Evolutionary conservation across 805 yeast genomes (phyloP), one percentile per base, ranked within the genome.

Genomic region (Saccharomycopsis olivae): DNA sequence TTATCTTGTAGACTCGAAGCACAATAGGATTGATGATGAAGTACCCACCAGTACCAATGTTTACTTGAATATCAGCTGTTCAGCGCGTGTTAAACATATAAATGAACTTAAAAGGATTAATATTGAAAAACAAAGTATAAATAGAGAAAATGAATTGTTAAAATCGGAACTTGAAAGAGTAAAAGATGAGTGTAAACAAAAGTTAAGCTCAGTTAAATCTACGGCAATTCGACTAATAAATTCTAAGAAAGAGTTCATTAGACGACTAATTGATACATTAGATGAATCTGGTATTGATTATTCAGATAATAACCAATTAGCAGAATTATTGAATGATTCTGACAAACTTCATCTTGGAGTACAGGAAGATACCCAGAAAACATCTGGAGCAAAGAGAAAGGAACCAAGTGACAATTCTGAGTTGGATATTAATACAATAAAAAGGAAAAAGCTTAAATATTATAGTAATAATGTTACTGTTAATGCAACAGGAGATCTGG

Each of bases 211-310:
- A 30, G 41, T 42, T 39, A 35, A 46, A 40, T 41, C 39, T 31
- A 40, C 41, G 30, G 39, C 37, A 14, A 14, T 38, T 9, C 29
- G 42, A 21, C 33, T 40, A 13, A 50, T 51, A 31, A 48, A 52
- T 24, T 46, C 47, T 11, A 44, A 47, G 11, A 50, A 54, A 19
- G 35, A 50, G 38, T 43, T 42, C 10, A 48, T 52, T 36, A 39
- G 47, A 24, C 33, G 31, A 25, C 30, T 53, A 24, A 46, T 51
- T 10, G 44, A 42, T n/a, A 44, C 39, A 16, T 31, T 51, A 15
- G 29, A 25, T 14, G 30, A 20, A 5, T 32, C 17, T 16, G 38
- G 18, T 24, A 23, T 25, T 4, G 25, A 39, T 20, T 18, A 5
- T n/a, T 14, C 29, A 17, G 30, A 28, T 28, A n/a, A n/a, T n/a